Evolutionary conservation across 2,329 filamentous ascomycete species (phyloP).

Genomic region (Lecanicillium sp.): DNA sequence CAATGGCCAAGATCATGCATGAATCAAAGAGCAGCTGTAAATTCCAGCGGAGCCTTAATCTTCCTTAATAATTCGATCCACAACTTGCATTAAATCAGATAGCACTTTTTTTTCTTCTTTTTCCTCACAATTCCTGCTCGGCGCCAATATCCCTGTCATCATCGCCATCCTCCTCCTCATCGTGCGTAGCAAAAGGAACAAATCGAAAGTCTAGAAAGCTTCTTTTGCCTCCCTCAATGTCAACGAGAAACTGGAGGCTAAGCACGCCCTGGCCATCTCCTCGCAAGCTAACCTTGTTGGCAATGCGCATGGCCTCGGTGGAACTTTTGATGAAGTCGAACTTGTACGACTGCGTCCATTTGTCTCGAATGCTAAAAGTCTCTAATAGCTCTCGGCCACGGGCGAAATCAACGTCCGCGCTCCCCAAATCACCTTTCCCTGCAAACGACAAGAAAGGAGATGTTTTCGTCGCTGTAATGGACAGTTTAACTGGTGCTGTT

Average conservation of each 20-base stretch:
- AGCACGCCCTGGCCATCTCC: conserved; percentile 85
- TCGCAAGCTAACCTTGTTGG: conserved; percentile 85
- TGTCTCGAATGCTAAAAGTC: conserved; percentile 59
- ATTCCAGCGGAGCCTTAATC: neutral
- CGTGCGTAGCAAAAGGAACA: conserved; percentile 63
- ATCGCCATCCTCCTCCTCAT: conserved; percentile 39
- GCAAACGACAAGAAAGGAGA: conserved; percentile 71
- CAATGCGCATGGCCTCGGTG: conserved; percentile 84
- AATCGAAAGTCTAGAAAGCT: conserved; percentile 81
- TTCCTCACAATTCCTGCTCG: conserved; percentile 3
- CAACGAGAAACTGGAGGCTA: conserved; percentile 94
- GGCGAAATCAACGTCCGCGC: conserved; percentile 61
- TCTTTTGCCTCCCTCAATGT: conserved; percentile 63
- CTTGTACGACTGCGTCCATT: conserved; percentile 69
- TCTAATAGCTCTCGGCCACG: conserved; percentile 64
- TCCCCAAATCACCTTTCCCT: conserved; percentile 50
- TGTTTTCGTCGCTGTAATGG: conserved; percentile 56
- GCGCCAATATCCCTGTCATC: conserved; percentile 17
- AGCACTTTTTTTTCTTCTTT: neutral
- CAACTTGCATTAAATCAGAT: neutral
- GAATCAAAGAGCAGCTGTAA: neutral
- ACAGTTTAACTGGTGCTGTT: conserved; percentile 67
- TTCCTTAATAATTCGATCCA: neutral
- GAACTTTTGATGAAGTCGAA: conserved; percentile 83
- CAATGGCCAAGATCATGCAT: neutral